Evolutionary conservation across 306 rosid species (phyloP), one percentile per base, ranked within the genome.

Genomic region (Mimosa bimucronata): DNA sequence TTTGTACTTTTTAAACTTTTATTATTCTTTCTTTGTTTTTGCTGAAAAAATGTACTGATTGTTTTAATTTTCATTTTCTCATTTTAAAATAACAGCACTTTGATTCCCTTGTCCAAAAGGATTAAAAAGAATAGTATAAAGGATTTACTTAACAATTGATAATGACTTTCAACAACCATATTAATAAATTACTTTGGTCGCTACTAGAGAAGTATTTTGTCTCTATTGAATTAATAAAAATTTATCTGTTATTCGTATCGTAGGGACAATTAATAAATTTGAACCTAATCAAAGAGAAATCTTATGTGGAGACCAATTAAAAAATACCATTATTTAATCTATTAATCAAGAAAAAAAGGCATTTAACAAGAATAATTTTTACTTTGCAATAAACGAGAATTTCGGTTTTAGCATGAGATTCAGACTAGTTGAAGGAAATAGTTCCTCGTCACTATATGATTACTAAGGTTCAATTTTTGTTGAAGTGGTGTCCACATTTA

Each of bases 41-140:
- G 14, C 9, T 25, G 23, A 21, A 55, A 55, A 55, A 7, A 2
- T 23, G 30, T 23, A 23, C 37, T 3, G 16, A 29, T 80, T 84
- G 85, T 55, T 85, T 83, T 77, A 62, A 71, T 80, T 80, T 83
- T 10, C 14, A 9, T 10, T 57, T 57, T 9, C 0, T 21, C 12
- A n/a, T 40, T 41, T 30, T 83, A 81, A 89, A 83, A 83, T 83
- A 87, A 83, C 79, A 87, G 74, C 77, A 66, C 50, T 58, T 75
- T 46, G 45, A 53, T 68, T 68, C 31, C 61, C 81, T 81, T 83
- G 82, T 82, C 73, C 72, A 74, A 77, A 83, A 71, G 52, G 83
- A 72, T 76, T 64, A 55, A 65, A 50, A 72, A 42, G 68, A 69
- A 69, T 69, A 69, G 67, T 34, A 69, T 65, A 13, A 60, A 64